Evolutionary conservation across 73 alveolate genomes (phyloP).

Genomic region (Urostyla sp.): DNA sequence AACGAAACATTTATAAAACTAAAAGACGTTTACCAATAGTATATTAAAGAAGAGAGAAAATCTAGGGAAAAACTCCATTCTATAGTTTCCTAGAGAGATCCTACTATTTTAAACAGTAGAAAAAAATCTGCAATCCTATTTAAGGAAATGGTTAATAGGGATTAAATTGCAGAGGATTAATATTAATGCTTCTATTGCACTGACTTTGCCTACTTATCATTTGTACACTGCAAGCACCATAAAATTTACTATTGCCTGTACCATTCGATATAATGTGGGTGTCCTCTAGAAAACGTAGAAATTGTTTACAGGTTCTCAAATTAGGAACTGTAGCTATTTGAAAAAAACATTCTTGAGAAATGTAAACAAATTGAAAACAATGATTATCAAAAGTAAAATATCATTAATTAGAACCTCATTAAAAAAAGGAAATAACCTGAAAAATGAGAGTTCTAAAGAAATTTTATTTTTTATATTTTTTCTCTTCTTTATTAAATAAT

Average conservation of each 20-base stretch:
- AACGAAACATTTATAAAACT: not conserved
- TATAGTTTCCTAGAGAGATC: not conserved
- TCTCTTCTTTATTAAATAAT: not conserved
- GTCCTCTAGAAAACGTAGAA: conserved; percentile 5
- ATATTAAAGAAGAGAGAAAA: conserved; percentile 16
- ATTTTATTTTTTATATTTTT: not conserved
- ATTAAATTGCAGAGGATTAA: conserved; percentile 17
- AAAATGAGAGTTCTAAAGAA: not conserved
- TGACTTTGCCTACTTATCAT: conserved; percentile 45
- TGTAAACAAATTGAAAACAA: not conserved
- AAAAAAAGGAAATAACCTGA: not conserved
- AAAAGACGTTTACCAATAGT: not conserved
- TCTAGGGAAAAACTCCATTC: conserved; percentile 25
- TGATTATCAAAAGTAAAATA: not conserved
- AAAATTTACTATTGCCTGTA: conserved; percentile 11
- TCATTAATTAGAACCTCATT: not conserved
- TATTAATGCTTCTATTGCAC: conserved; percentile 53
- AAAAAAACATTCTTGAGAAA: not conserved
- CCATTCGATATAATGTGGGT: conserved; percentile 36
- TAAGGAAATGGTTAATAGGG: conserved; percentile 33
- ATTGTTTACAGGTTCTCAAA: conserved; percentile 26
- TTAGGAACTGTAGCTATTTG: conserved; percentile 33
- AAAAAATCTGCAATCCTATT: not conserved
- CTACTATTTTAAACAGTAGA: not conserved
- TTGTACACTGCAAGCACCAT: conserved; percentile 25